Conservation (phyloP, 345 rosid species). For the Melastoma malabathricum region DNA sequence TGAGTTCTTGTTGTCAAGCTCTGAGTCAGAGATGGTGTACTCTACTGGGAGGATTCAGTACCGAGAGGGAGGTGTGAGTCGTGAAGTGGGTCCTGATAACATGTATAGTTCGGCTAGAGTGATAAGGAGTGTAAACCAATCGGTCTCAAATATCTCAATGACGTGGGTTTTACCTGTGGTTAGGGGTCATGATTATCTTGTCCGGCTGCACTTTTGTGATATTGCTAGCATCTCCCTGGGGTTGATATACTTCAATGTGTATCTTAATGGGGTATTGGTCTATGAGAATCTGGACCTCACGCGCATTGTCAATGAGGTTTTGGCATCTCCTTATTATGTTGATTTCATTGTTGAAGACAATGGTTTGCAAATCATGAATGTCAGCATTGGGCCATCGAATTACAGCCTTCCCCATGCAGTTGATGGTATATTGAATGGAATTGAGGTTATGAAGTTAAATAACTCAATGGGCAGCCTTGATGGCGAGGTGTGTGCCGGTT, state of each 20-base stretch:
- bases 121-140: conserved; percentile 33
- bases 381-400: conserved; percentile 62
- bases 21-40: conserved; percentile 27
- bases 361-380: conserved; percentile 23
- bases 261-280: conserved; percentile 48
- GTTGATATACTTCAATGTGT: conserved; percentile 49
- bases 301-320: conserved; percentile 7
- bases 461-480: conserved; percentile 77
- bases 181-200: conserved; percentile 43
- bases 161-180: conserved; percentile 61
- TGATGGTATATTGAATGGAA: conserved; percentile 71
- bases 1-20: conserved; percentile 34
- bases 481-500: conserved; percentile 34
- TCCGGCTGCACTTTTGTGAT: conserved; percentile 79
- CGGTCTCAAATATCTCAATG: conserved; percentile 36
- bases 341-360: conserved; percentile 44
- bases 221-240: conserved; percentile 60
- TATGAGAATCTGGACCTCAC: conserved; percentile 49
- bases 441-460: conserved; percentile 88
- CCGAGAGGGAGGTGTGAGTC: conserved; percentile 49
- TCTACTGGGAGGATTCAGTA: conserved; percentile 51
- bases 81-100: conserved; percentile 74
- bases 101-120: conserved; percentile 54
- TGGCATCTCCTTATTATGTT: conserved; percentile 65
- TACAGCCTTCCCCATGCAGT: conserved; percentile 28